phyloP scores from a whole-genome alignment of 2,329 filamentous ascomycete species.

The Penicillium sclerotigenum region DNA sequence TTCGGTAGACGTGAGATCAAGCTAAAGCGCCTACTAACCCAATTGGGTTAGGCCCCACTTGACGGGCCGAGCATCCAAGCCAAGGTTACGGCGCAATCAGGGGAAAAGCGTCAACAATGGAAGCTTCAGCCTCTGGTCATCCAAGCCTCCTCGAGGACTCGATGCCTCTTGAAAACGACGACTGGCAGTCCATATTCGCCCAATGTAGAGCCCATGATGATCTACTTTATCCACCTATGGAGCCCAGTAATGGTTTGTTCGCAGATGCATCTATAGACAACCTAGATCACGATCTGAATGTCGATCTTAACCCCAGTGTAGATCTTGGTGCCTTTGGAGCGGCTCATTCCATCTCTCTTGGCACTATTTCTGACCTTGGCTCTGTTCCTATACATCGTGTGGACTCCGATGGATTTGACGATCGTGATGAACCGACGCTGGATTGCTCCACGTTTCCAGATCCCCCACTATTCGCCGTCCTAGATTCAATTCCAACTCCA shows the following conservation, averaged over 20 bases:
- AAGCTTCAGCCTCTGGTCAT: not conserved
- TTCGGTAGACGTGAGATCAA: not conserved
- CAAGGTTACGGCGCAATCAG: not conserved
- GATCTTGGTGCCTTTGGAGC: not conserved
- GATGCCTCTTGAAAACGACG: not conserved
- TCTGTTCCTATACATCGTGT: not conserved
- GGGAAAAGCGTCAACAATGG: not conserved
- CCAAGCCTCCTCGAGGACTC: not conserved
- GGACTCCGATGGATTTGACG: not conserved
- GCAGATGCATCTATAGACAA: not conserved
- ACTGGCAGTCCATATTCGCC: not conserved
- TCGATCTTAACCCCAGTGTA: not conserved
- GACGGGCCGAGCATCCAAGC: not conserved
- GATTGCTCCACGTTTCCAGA: not conserved
- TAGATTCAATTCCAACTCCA: not conserved
- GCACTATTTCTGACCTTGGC: not conserved
- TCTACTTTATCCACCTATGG: not conserved
- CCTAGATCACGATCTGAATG: not conserved
- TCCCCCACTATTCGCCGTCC: not conserved
- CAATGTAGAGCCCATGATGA: not conserved
- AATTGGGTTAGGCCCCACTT: not conserved
- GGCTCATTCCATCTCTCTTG: too few species aligned
- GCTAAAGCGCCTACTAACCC: not conserved
- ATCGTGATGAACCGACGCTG: not conserved
- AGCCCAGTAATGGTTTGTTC: not conserved